phyloP scores from a whole-genome alignment of 2,329 filamentous ascomycete species.

The Botrytis fabae region DNA sequence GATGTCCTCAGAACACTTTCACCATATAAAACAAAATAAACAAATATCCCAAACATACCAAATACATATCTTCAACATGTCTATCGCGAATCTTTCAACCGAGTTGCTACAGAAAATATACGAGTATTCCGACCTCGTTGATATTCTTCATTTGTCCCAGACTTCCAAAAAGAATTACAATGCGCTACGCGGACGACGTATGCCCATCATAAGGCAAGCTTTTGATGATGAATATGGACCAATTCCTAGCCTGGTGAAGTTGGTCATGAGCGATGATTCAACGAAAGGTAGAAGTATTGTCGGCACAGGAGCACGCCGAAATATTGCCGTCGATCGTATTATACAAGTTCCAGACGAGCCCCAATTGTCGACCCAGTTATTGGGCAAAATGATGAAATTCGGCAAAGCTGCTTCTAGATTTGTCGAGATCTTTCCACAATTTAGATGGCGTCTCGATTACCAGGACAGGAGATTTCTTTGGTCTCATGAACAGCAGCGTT shows the following conservation, averaged over 20 bases:
- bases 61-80: slow-evolving; percentile 30
- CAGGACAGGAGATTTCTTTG: slow-evolving; percentile 38
- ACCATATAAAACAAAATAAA: slow-evolving; percentile 10
- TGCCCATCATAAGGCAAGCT: slow-evolving; percentile 33
- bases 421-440: slow-evolving; percentile 39
- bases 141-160: slow-evolving; percentile 37
- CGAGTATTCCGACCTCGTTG: slow-evolving; percentile 35
- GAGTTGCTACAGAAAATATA: slow-evolving; percentile 40
- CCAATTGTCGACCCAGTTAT: slow-evolving; percentile 35
- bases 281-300: slow-evolving; percentile 34
- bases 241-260: slow-evolving; percentile 36
- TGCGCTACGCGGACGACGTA: slow-evolving; percentile 35
- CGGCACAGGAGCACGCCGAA: slow-evolving; percentile 37
- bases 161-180: slow-evolving; percentile 35
- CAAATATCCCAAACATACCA: neutral
- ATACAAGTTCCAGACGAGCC: slow-evolving; percentile 29
- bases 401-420: slow-evolving; percentile 38
- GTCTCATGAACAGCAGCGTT: slow-evolving; percentile 34
- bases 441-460: slow-evolving; percentile 38
- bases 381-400: slow-evolving; percentile 39
- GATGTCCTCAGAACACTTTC: neutral
- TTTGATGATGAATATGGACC: slow-evolving; percentile 38
- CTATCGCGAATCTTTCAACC: slow-evolving; percentile 37
- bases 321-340: slow-evolving; percentile 34
- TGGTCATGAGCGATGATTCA: slow-evolving; percentile 36